Evolutionary conservation across 1,139 yeast genomes (phyloP), one percentile per base, ranked within the genome.

Genomic region (Arxiozyma heterogenica): DNA sequence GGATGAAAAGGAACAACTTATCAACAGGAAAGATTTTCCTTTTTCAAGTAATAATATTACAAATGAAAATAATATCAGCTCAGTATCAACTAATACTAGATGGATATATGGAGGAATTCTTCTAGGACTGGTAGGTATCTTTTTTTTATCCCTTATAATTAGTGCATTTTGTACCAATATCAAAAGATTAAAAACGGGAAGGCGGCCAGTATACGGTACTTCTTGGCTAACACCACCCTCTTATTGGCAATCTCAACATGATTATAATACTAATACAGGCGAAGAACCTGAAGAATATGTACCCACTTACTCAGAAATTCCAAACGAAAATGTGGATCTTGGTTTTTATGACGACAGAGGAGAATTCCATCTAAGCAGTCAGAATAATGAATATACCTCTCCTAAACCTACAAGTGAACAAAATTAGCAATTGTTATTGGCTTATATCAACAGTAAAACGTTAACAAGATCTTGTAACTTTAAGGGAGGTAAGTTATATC

Each of bases 221-320:
- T 81, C 87, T 12, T 90, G 96, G 94, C 79, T 90, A 77, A 84
- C 94, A 0, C 96, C 96, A 3, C 96, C 96, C 0, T 76, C 85
- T n/a, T 89, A 89, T 66, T 71, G 76, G 56, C 91, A 84, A 63
- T 79, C 93, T 3, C 88, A 86, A 62, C 75, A 73, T 53, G 84
- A 81, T 55, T 80, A 83, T 61, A 75, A 75, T 50, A 76, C 66
- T 51, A 49, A 70, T 9, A 41, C 39, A 4, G 42, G 25, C 9
- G 58, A 65, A 4, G 66, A 59, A 53, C 49, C 42, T 6, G n/a
- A 34, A 1, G 74, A 75, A 22, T 70, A 61, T 57, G 86, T 84
- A 0, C 93, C 93, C 0, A 74, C 82, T 8, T 85, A 85, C 59
- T 77, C 88, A 0, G 86, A 76, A 17, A 74, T 76, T 43, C 81